Percentiles rank a stretch among this genome's conserved stretches.
Evolutionary conservation across 225 moss, liverwort and hornwort genomes (phyloP).

Genomic region (Sphagnum tenellum): DNA sequence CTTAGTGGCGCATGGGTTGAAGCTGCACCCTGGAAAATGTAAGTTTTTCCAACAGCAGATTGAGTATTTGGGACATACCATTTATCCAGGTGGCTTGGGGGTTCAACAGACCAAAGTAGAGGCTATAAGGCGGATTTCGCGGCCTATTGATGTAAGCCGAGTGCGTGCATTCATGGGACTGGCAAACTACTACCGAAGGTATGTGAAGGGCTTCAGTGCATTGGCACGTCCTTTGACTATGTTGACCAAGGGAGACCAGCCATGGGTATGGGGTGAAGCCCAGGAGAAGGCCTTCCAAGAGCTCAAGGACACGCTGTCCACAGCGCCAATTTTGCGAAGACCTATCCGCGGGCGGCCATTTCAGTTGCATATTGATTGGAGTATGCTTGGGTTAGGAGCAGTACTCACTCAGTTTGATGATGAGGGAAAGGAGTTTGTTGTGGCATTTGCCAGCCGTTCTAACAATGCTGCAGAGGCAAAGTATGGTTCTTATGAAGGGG

Average conservation of each 20-base stretch:
- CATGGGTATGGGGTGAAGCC: neutral
- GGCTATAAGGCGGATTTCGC: neutral
- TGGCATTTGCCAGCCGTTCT: neutral
- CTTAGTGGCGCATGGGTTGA: neutral
- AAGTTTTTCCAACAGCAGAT: neutral
- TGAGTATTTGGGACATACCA: neutral
- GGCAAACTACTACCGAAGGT: constrained; percentile 1
- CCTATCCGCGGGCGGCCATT: neutral
- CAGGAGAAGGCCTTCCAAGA: no score
- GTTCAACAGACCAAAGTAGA: constrained; percentile 1
- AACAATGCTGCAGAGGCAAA: neutral
- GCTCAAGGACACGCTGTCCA: no score
- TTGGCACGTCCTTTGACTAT: neutral
- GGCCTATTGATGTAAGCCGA: neutral
- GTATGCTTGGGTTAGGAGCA: neutral
- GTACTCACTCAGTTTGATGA: neutral
- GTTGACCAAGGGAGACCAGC: neutral
- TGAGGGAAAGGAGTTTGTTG: constrained; percentile 2
- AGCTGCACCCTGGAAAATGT: neutral
- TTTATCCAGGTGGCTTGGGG: neutral
- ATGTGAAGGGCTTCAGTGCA: neutral
- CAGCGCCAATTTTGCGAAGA: neutral
- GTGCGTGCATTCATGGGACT: neutral
- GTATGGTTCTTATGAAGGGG: neutral
- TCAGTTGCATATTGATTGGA: neutral